Conservation (phyloP, 441 rosid species). For the California macrophylla region DNA sequence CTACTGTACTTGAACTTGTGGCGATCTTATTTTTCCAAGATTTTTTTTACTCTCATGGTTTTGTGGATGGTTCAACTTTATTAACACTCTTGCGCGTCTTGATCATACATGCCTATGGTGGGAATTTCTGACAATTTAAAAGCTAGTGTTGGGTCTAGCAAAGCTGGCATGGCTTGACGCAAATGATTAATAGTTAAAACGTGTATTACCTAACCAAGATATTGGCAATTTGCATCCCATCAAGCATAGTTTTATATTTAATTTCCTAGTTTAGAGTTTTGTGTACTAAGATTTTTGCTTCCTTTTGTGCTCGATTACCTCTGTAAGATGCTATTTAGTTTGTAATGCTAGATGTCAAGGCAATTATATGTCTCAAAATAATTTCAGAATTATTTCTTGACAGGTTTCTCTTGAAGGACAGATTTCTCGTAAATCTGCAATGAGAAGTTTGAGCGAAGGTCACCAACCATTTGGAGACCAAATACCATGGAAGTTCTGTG, state of each 20-base stretch:
- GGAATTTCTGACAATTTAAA: background rate
- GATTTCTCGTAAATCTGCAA: slow-evolving; percentile 75
- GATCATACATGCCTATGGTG: background rate
- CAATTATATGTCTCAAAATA: no score
- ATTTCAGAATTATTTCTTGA: slow-evolving; percentile 1
- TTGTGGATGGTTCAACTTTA: background rate
- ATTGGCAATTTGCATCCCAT: background rate
- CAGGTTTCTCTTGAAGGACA: slow-evolving; percentile 95
- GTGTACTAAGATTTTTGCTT: no score
- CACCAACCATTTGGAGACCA: slow-evolving; percentile 94
- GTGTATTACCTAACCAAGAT: background rate
- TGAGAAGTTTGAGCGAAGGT: slow-evolving; percentile 60
- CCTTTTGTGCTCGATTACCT: no score
- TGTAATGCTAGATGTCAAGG: no score
- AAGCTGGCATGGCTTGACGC: background rate
- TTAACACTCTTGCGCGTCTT: background rate
- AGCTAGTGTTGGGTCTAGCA: background rate
- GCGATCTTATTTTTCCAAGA: background rate
- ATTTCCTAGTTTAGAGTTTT: no score
- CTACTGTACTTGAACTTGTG: background rate
- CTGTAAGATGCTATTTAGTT: no score
- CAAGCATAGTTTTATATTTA: no score
- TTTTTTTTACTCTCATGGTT: background rate
- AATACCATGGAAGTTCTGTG: slow-evolving; percentile 63
- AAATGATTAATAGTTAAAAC: background rate